Percentiles rank a stretch among this genome's conserved stretches.
These are phyloP conservation scores for Fusarium mexicanum DNA, from an alignment of 2,329 filamentous ascomycete species.

Conservation along the genomic window DNA sequence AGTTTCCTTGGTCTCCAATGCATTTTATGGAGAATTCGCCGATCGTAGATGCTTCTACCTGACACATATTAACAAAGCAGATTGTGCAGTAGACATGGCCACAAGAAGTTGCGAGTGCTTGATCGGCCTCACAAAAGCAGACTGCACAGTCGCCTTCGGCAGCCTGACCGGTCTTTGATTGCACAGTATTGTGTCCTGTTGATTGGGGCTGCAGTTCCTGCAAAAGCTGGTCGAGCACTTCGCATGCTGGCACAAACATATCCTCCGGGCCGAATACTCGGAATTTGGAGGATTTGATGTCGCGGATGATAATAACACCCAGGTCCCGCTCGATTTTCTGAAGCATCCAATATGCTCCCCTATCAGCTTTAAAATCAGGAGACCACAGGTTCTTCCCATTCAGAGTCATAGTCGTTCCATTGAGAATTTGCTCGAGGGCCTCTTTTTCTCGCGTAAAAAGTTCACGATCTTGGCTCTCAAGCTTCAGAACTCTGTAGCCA, in stretches of 20 bases:
- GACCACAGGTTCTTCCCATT: slow-evolving; percentile 10
- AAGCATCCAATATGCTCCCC: neutral
- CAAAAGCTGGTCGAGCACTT: slow-evolving; percentile 32
- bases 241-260: neutral
- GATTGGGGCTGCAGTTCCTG: slow-evolving; percentile 30
- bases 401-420: slow-evolving; percentile 1
- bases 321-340: slow-evolving; percentile 2
- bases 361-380: neutral
- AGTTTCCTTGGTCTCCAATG: neutral
- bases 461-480: slow-evolving; percentile 10
- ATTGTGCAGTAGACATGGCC: slow-evolving; percentile 54
- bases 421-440: neutral
- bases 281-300: slow-evolving; percentile 2
- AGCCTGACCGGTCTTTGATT: neutral
- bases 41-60: neutral
- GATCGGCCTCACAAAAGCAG: slow-evolving; percentile 51
- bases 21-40: neutral
- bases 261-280: slow-evolving; percentile 5
- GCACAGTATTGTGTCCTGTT: rapidly evolving
- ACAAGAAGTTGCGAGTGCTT: slow-evolving; percentile 49
- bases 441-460: slow-evolving; percentile 5
- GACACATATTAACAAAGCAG: slow-evolving; percentile 50
- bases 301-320: slow-evolving; percentile 10
- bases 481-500: slow-evolving; percentile 23
- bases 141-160: slow-evolving; percentile 43